These are phyloP conservation scores for Penicillium paneum DNA, from an alignment of 2,329 filamentous ascomycete species.

Conservation along the genomic window DNA sequence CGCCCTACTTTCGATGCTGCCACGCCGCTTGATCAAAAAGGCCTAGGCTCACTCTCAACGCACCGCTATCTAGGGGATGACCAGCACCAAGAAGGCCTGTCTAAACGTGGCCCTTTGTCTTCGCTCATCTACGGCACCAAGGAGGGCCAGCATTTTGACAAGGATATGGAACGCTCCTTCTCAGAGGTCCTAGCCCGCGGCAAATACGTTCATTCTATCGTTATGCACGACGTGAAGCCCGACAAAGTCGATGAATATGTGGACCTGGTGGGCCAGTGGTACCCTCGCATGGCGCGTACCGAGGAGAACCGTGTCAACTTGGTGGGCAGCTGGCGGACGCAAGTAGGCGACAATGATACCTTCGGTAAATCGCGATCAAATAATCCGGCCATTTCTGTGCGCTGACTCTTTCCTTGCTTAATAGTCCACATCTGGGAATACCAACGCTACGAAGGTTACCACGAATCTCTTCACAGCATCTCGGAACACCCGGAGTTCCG, in stretches of 20 bases:
- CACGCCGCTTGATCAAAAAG: constrained; percentile 42
- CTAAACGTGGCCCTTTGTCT: constrained; percentile 70
- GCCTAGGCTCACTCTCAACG: constrained; percentile 60
- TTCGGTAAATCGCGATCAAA: constrained; percentile 62
- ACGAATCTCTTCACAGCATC: constrained; percentile 83
- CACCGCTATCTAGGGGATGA: constrained; percentile 54
- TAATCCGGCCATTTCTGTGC: background rate
- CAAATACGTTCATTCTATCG: constrained; percentile 98
- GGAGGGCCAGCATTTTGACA: constrained; percentile 89
- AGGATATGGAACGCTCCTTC: constrained; percentile 93
- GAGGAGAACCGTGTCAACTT: constrained; percentile 92
- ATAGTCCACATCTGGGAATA: constrained; percentile 99
- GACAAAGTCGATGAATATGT: constrained; percentile 96
- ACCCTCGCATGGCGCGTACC: constrained; percentile 79
- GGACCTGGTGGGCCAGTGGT: constrained; percentile 83
- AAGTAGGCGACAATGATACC: constrained; percentile 94
- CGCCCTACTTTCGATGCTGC: constrained; percentile 41
- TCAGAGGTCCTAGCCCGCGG: constrained; percentile 90
- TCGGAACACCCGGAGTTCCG: constrained; percentile 77
- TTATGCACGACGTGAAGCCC: constrained; percentile 92
- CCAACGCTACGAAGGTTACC: constrained; percentile 93
- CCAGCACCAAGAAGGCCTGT: constrained; percentile 57
- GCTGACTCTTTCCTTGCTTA: constrained; percentile 27
- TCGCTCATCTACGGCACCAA: constrained; percentile 96
- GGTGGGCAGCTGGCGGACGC: constrained; percentile 96